Conservation (phyloP, 768 basidiomycete species). For the Boletus edulis region DNA sequence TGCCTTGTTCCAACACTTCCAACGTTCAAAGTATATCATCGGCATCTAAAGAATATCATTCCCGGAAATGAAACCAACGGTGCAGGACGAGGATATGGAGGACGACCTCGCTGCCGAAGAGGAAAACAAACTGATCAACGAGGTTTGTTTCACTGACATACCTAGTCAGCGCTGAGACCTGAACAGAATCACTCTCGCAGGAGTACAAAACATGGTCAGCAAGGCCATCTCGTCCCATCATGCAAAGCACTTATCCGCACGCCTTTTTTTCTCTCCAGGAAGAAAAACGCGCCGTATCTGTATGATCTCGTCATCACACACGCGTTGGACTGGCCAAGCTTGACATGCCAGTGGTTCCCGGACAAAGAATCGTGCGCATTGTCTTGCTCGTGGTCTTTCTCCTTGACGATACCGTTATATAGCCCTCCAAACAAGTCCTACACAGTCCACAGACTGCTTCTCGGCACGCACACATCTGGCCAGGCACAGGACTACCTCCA, state of each 20-base stretch:
- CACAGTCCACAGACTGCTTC: conserved; percentile 88
- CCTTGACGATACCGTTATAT: not conserved
- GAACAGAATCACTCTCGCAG: conserved; percentile 34
- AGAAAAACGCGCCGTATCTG: conserved; percentile 96
- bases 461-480: conserved; percentile 96
- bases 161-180: conserved; percentile 3
- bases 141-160: conserved; percentile 45
- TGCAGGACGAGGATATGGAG: conserved; percentile 62
- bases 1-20: not conserved
- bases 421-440: conserved; percentile 93
- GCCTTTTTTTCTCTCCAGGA: conserved; percentile 46
- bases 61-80: conserved; percentile 44
- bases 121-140: conserved; percentile 85
- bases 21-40: not conserved
- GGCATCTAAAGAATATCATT: not conserved
- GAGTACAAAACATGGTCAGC: conserved; percentile 85
- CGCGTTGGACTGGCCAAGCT: conserved; percentile 95
- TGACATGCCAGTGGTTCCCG: conserved; percentile 99
- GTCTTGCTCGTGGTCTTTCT: not conserved
- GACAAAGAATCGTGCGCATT: conserved; percentile 87
- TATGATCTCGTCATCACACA: conserved; percentile 98
- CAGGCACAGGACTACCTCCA: conserved; percentile 93
- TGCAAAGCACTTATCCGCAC: not conserved
- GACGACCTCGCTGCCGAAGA: conserved; percentile 82
- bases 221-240: conserved; percentile 6